Conservation (phyloP, 805 yeast species). For the Wickerhamiella dianesei region DNA sequence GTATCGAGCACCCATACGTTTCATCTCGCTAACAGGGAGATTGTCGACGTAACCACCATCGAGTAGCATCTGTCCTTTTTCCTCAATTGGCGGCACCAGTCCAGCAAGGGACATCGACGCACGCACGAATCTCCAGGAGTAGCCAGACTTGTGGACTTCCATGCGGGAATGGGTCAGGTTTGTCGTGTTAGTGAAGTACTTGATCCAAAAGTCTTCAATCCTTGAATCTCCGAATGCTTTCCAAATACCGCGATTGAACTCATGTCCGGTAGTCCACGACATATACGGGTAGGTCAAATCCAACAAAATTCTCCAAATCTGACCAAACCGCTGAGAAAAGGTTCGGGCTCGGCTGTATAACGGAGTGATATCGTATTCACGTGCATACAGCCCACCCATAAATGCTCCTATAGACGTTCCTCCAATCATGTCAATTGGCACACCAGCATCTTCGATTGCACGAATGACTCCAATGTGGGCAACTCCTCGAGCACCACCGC, state of each 20-base stretch:
- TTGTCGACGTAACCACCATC: slow-evolving; percentile 97
- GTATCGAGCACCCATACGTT: slow-evolving; percentile 64
- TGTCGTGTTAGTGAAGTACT: slow-evolving; percentile 79
- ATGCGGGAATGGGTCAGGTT: slow-evolving; percentile 88
- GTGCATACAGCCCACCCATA: slow-evolving; percentile 89
- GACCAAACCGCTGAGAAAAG: slow-evolving; percentile 68
- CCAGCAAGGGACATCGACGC: slow-evolving; percentile 98
- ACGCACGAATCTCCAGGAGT: slow-evolving; percentile 88
- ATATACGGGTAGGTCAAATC: slow-evolving; percentile 91
- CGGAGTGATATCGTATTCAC: slow-evolving; percentile 81
- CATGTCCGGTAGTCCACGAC: slow-evolving; percentile 93
- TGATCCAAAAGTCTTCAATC: slow-evolving; percentile 93
- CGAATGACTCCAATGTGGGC: slow-evolving; percentile 85
- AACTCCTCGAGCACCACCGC: slow-evolving; percentile 95
- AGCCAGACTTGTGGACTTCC: slow-evolving; percentile 88
- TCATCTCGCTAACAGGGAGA: slow-evolving; percentile 86
- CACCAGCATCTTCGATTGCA: slow-evolving; percentile 81
- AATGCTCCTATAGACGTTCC: slow-evolving; percentile 96
- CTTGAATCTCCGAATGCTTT: slow-evolving; percentile 83
- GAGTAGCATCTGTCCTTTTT: slow-evolving; percentile 78
- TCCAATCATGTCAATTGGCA: slow-evolving; percentile 87
- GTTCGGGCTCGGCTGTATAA: slow-evolving; percentile 81
- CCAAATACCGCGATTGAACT: slow-evolving; percentile 95
- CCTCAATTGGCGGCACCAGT: slow-evolving; percentile 68
- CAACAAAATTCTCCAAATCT: slow-evolving; percentile 69